Evolutionary conservation across 768 basidiomycete species (phyloP).

Genomic region (Tephrocybe sp.): DNA sequence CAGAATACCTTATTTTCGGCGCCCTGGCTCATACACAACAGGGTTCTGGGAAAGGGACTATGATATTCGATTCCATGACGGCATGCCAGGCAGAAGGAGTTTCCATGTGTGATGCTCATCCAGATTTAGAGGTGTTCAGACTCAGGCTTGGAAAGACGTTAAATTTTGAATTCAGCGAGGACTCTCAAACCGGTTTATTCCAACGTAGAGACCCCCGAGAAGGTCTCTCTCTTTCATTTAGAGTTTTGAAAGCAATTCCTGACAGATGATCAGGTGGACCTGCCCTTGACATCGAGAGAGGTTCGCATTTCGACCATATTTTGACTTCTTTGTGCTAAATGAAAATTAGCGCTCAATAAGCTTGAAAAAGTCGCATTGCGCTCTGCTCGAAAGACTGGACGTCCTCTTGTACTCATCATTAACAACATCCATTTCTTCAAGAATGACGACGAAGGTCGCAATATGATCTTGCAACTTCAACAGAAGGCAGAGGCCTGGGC

Average conservation of each 20-base stretch:
- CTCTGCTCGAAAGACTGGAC: conserved; percentile 51
- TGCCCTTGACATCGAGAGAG: conserved; percentile 79
- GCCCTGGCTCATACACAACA: conserved; percentile 23
- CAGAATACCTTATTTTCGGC: conserved; percentile 6
- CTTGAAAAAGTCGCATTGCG: conserved; percentile 82
- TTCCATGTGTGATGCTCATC: conserved; percentile 80
- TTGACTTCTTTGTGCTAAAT: not conserved
- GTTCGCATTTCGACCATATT: conserved; percentile 29
- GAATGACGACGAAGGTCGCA: conserved; percentile 74
- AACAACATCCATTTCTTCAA: conserved; percentile 79
- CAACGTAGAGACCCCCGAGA: conserved; percentile 83
- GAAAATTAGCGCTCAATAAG: conserved; percentile 66
- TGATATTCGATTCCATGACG: conserved; percentile 83
- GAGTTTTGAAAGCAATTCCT: not conserved
- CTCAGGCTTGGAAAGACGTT: conserved; percentile 83
- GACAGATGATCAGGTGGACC: conserved; percentile 56
- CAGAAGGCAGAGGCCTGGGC: conserved; percentile 87
- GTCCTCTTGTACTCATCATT: conserved; percentile 77
- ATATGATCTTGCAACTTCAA: conserved; percentile 84
- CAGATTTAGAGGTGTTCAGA: conserved; percentile 84
- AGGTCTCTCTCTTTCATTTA: conserved; percentile 35
- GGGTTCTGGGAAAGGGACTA: conserved; percentile 83
- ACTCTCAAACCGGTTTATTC: conserved; percentile 78
- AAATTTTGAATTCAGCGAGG: conserved; percentile 85
- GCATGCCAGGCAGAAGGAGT: conserved; percentile 68